phyloP scores from a whole-genome alignment of 805 yeast genomes.

The Starmera amethionina region DNA sequence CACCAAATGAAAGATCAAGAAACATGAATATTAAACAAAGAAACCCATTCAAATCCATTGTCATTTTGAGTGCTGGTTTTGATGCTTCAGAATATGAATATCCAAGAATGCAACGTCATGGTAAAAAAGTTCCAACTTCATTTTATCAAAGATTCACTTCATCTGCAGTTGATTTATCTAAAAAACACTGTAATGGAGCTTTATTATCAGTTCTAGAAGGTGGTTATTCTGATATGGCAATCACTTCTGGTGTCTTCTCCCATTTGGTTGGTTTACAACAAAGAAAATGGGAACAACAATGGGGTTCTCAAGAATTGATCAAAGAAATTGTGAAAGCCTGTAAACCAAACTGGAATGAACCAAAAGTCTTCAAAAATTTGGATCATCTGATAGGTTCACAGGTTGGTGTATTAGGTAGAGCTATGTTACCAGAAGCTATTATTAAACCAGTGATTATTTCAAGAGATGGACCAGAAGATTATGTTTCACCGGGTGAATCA shows the following conservation, averaged over 20 bases:
- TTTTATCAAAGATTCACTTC: constrained; percentile 65
- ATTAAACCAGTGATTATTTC: constrained; percentile 1
- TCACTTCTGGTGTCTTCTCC: constrained; percentile 69
- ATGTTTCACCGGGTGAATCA: too few species aligned
- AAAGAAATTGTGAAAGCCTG: constrained; percentile 63
- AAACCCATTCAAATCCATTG: constrained; percentile 42
- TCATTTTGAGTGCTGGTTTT: constrained; percentile 79
- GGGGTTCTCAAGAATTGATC: constrained; percentile 56
- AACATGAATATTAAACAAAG: constrained; percentile 6
- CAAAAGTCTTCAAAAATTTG: constrained; percentile 55
- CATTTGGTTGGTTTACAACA: constrained; percentile 65
- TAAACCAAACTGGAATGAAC: constrained; percentile 52
- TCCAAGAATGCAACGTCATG: constrained; percentile 78
- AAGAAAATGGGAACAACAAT: constrained; percentile 46
- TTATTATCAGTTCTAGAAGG: constrained; percentile 71
- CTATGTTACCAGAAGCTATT: constrained; percentile 42
- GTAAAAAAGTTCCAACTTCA: constrained; percentile 71
- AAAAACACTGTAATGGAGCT: constrained; percentile 49
- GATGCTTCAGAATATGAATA: constrained; percentile 82
- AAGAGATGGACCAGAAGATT: too few species aligned
- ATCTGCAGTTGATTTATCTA: constrained; percentile 63
- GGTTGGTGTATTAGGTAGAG: constrained; percentile 49
- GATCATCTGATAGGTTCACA: constrained; percentile 48
- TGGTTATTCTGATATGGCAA: constrained; percentile 78
- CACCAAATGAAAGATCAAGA: constrained; percentile 17